Conservation (phyloP, 805 yeast species). For the Wickerhamomyces hampshirensis region DNA sequence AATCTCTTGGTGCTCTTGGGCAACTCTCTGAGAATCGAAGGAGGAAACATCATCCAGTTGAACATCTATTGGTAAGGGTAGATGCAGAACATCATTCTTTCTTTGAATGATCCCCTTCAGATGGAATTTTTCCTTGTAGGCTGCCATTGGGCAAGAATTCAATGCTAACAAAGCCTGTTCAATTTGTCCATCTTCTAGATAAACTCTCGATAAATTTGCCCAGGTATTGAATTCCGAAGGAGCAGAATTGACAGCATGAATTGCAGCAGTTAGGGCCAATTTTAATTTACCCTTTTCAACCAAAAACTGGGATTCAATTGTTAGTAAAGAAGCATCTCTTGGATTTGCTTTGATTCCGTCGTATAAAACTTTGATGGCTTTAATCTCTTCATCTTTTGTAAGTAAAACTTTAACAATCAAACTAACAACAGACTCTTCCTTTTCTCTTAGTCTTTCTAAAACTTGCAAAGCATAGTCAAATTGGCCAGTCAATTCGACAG, state of each 20-base stretch:
- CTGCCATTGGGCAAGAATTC: conserved; percentile 78
- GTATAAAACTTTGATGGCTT: conserved; percentile 48
- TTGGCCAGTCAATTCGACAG: conserved; percentile 58
- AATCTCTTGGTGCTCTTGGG: conserved; percentile 58
- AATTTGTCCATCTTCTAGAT: conserved; percentile 57
- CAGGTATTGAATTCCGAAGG: conserved; percentile 78
- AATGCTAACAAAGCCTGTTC: conserved; percentile 69
- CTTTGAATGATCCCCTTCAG: conserved; percentile 58
- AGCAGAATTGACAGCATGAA: conserved; percentile 60
- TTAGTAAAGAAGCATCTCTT: conserved; percentile 50
- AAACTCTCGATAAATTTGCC: conserved; percentile 61
- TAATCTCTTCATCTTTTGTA: conserved; percentile 53
- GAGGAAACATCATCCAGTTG: conserved; percentile 63
- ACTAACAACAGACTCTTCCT: conserved; percentile 54
- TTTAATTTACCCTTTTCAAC: conserved; percentile 46
- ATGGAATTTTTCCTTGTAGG: conserved; percentile 58
- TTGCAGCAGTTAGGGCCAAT: conserved; percentile 54
- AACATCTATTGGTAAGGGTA: conserved; percentile 75
- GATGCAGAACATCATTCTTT: conserved; percentile 51
- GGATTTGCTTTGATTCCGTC: conserved; percentile 45
- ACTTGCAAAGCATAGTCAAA: conserved; percentile 59
- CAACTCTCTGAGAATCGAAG: conserved; percentile 60
- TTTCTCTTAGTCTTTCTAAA: conserved; percentile 44
- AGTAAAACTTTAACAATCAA: conserved; percentile 50
- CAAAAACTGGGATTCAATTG: conserved; percentile 56